Evolutionary conservation across 2,329 filamentous ascomycete genomes (phyloP).

Genomic region (Biscogniauxia marginata): DNA sequence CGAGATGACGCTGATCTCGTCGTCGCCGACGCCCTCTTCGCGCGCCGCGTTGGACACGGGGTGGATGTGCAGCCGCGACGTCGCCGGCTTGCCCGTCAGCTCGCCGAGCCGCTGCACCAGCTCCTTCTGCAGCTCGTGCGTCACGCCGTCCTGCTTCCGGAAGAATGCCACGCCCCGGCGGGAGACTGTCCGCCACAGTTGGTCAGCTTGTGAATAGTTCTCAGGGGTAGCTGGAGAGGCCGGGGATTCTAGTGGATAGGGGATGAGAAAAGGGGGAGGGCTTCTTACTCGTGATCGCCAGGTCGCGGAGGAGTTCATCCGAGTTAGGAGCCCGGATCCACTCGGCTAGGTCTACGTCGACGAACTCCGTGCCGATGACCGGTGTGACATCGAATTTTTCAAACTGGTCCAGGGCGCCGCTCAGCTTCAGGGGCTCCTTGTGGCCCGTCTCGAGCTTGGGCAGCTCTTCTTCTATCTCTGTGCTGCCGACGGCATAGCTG

Average conservation of each 20-base stretch:
- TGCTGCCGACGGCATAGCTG: slow-evolving; percentile 14
- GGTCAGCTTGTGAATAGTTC: too few relatives aligned
- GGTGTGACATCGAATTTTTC: slow-evolving; percentile 60
- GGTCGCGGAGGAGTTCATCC: slow-evolving; percentile 62
- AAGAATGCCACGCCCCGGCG: slow-evolving; percentile 51
- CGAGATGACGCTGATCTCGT: slow-evolving; percentile 57
- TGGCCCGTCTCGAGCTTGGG: slow-evolving; percentile 26
- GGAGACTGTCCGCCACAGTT: too few relatives aligned
- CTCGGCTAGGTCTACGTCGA: slow-evolving; percentile 58
- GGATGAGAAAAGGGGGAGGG: too few relatives aligned
- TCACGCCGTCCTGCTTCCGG: slow-evolving; percentile 47
- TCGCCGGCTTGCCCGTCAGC: slow-evolving; percentile 45
- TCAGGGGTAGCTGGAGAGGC: too few relatives aligned
- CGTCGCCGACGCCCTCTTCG: slow-evolving; percentile 51
- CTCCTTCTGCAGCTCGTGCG: slow-evolving; percentile 43
- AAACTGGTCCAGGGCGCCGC: slow-evolving; percentile 50
- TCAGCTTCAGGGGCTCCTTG: slow-evolving; percentile 44
- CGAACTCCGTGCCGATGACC: slow-evolving; percentile 60
- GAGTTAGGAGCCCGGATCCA: slow-evolving; percentile 60
- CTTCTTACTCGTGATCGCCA: slow-evolving; percentile 69
- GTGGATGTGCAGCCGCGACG: slow-evolving; percentile 53
- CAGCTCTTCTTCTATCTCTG: slow-evolving; percentile 9
- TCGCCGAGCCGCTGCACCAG: slow-evolving; percentile 44
- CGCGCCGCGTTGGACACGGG: slow-evolving; percentile 52
- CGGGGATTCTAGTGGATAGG: too few relatives aligned